Percentiles rank a stretch among this genome's conserved stretches.
Evolutionary conservation across 2,329 filamentous ascomycete genomes (phyloP).

Genomic region (Fusarium oxysporum): DNA sequence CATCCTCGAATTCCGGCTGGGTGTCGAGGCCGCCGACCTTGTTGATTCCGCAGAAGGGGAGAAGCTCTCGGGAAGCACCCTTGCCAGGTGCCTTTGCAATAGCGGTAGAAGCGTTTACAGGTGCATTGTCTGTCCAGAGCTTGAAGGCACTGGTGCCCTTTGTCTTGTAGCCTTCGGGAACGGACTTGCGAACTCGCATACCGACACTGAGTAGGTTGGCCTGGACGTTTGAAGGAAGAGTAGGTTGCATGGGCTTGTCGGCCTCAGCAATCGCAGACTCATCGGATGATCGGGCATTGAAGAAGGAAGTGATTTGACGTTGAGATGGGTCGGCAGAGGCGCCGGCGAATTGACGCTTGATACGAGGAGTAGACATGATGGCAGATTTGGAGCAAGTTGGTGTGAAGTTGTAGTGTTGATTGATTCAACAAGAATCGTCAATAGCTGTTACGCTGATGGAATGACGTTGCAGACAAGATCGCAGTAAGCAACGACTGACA

Average conservation of each 20-base stretch:
- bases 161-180: slow-evolving; percentile 95
- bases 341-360: slow-evolving; percentile 72
- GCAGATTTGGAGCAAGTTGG: background rate
- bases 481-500: slow-evolving; percentile 3
- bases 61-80: slow-evolving; percentile 68
- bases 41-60: slow-evolving; percentile 84
- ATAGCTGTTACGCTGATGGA: slow-evolving; percentile 7
- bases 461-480: slow-evolving; percentile 8
- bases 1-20: slow-evolving; percentile 61
- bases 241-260: slow-evolving; percentile 52
- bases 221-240: slow-evolving; percentile 75
- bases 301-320: slow-evolving; percentile 74
- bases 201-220: slow-evolving; percentile 89
- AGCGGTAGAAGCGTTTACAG: slow-evolving; percentile 22
- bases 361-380: slow-evolving; percentile 64
- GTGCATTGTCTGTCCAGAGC: slow-evolving; percentile 59
- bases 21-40: slow-evolving; percentile 76
- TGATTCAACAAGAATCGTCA: background rate
- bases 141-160: slow-evolving; percentile 61
- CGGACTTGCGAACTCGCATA: slow-evolving; percentile 93
- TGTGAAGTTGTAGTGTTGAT: background rate
- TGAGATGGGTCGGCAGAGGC: slow-evolving; percentile 68
- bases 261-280: slow-evolving; percentile 46
- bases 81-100: slow-evolving; percentile 35
- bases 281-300: slow-evolving; percentile 54